A percentile compares a stretch with the other conserved stretches of the same genome.
These are phyloP conservation scores for Luffa acutangula DNA, from an alignment of 306 rosid genomes.

Conservation along the genomic window DNA sequence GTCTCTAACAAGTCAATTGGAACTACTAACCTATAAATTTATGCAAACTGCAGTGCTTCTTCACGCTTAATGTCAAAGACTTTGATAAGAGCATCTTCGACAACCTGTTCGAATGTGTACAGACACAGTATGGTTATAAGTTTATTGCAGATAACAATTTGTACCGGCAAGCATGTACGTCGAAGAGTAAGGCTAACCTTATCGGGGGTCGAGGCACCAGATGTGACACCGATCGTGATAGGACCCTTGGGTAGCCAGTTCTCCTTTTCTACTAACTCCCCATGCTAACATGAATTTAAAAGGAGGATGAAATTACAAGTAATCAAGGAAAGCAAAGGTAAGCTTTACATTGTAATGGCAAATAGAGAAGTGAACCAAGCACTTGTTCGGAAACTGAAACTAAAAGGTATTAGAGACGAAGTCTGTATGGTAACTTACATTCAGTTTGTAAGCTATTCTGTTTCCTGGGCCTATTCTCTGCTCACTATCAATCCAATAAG, in stretches of 20 bases:
- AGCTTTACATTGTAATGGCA: background rate
- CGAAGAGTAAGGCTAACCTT: conserved; percentile 40
- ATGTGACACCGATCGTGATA: conserved; percentile 75
- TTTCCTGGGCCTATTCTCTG: conserved; percentile 95
- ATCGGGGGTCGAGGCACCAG: conserved; percentile 98
- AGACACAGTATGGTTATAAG: background rate
- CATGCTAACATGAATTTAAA: conserved; percentile 41
- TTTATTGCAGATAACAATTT: background rate
- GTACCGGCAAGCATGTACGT: background rate
- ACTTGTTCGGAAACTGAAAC: background rate
- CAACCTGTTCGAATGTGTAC: conserved; percentile 37
- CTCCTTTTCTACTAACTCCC: conserved; percentile 91
- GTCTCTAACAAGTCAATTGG: background rate
- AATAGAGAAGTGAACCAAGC: background rate
- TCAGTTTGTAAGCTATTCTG: conserved; percentile 67
- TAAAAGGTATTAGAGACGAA: background rate
- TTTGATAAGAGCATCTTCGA: conserved; percentile 76
- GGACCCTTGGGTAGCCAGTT: conserved; percentile 83
- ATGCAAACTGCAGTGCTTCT: conserved; percentile 54
- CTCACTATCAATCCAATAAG: conserved; percentile 91
- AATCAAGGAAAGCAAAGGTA: conserved; percentile 1
- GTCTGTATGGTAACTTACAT: conserved; percentile 34
- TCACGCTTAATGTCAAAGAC: conserved; percentile 74
- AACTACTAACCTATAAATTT: conserved; percentile 9
- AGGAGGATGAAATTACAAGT: background rate